These are phyloP conservation scores for Salix koriyanagi DNA, from an alignment of 345 rosid species.

Conservation along the genomic window DNA sequence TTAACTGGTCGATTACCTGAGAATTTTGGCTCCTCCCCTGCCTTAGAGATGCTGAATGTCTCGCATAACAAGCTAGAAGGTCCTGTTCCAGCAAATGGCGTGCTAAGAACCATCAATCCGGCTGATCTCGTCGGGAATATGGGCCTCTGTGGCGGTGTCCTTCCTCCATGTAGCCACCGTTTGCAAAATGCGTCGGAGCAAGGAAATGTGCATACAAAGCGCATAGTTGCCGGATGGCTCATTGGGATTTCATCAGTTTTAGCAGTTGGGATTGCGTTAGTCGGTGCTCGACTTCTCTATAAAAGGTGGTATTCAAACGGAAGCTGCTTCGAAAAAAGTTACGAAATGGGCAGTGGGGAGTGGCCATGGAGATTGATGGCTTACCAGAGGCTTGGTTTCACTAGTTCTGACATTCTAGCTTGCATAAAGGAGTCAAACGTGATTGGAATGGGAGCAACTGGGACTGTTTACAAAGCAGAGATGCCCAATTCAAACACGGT, in stretches of 20 bases:
- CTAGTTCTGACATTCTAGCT: constrained; percentile 66
- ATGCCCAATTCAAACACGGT: constrained; percentile 43
- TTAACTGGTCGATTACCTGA: constrained; percentile 71
- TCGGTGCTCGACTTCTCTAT: constrained; percentile 42
- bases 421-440: constrained; percentile 74
- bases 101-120: constrained; percentile 72
- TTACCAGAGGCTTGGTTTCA: constrained; percentile 84
- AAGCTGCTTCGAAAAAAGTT: constrained; percentile 49
- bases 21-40: constrained; percentile 75
- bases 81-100: constrained; percentile 72
- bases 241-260: constrained; percentile 56
- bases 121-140: constrained; percentile 63
- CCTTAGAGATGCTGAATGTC: constrained; percentile 73
- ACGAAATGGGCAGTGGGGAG: constrained; percentile 47
- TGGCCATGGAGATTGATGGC: constrained; percentile 96
- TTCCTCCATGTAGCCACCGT: constrained; percentile 57
- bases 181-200: constrained; percentile 29
- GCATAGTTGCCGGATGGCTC: constrained; percentile 57
- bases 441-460: constrained; percentile 92
- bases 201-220: constrained; percentile 46
- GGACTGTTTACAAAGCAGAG: constrained; percentile 80
- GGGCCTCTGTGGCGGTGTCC: constrained; percentile 77
- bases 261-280: constrained; percentile 43
- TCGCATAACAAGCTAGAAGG: constrained; percentile 81
- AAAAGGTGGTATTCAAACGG: constrained; percentile 51